A percentile compares a stretch with the other conserved stretches of the same genome.
phyloP scores from a whole-genome alignment of 1,139 yeast genomes.

The Lodderomyces margitis region DNA sequence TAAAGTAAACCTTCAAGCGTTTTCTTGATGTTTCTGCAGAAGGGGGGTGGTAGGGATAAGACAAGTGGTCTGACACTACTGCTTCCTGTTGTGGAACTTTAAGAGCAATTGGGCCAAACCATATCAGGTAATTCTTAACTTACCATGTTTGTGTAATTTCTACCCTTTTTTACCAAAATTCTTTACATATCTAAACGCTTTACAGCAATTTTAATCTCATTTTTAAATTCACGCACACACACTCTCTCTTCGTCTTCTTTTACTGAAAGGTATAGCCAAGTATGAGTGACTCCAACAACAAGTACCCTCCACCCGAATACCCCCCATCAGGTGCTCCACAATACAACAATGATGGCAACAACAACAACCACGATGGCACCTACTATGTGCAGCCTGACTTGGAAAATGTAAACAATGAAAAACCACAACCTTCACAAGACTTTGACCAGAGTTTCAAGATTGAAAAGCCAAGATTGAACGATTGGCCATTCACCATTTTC shows the following conservation, averaged over 20 bases:
- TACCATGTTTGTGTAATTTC: slow-evolving; percentile 1
- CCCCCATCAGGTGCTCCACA: not conserved
- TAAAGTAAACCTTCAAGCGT: not conserved
- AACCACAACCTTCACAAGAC: slow-evolving; percentile 33
- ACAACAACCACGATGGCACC: slow-evolving; percentile 5
- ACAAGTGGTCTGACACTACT: no score
- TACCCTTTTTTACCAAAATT: not conserved
- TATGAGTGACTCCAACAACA: slow-evolving; percentile 1
- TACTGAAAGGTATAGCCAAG: not conserved
- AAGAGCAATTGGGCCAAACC: not conserved
- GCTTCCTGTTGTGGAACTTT: no score
- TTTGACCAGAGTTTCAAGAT: slow-evolving; percentile 70
- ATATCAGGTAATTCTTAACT: not conserved
- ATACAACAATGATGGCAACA: not conserved
- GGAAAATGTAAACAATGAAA: slow-evolving; percentile 27
- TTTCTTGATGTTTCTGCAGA: not conserved
- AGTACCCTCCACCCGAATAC: not conserved
- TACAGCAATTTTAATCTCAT: slow-evolving; percentile 3
- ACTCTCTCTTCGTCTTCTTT: not conserved
- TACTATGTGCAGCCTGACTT: slow-evolving; percentile 22
- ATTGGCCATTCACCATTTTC: slow-evolving; percentile 67
- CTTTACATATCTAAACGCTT: not conserved
- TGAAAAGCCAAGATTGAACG: slow-evolving; percentile 66
- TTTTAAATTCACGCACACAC: not conserved
- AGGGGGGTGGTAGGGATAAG: no score